phyloP scores from a whole-genome alignment of 2,329 filamentous ascomycete species.

The Graphiopsis chlorocephala region DNA sequence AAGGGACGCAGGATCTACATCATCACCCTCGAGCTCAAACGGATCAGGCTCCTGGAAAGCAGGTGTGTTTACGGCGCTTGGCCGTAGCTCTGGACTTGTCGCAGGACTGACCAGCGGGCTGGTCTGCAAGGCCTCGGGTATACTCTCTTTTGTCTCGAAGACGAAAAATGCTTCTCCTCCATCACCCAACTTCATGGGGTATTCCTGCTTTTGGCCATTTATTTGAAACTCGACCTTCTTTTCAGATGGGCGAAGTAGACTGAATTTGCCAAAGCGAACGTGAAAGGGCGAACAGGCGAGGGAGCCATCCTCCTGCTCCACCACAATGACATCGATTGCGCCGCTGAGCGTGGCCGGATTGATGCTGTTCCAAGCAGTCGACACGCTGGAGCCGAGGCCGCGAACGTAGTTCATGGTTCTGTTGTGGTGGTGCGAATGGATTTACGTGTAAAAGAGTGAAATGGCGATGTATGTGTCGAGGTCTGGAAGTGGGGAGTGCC shows the following conservation, averaged over 20 bases:
- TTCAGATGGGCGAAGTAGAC: conserved; percentile 86
- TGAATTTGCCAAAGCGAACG: conserved; percentile 98
- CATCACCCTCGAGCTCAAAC: conserved; percentile 60
- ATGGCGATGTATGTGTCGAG: neutral
- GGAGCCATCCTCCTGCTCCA: conserved; percentile 87
- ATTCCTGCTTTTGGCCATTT: conserved; percentile 87
- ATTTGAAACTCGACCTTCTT: conserved; percentile 99
- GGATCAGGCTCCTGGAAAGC: conserved; percentile 66
- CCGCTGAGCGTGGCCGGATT: conserved; percentile 96
- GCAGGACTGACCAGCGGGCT: conserved; percentile 88
- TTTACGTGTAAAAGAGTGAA: neutral
- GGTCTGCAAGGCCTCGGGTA: conserved; percentile 91
- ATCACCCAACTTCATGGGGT: conserved; percentile 97
- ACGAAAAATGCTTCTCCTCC: conserved; percentile 98
- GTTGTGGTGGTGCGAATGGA: neutral
- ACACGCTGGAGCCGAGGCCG: conserved; percentile 90
- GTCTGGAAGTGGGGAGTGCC: neutral
- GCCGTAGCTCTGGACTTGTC: conserved; percentile 70
- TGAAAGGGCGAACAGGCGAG: conserved; percentile 95
- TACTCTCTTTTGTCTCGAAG: conserved; percentile 88
- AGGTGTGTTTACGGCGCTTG: conserved; percentile 42
- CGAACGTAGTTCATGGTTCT: conserved; percentile 89
- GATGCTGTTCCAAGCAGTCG: conserved; percentile 99
- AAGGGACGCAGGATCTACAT: conserved; percentile 7
- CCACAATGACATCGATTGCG: conserved; percentile 97